Evolutionary conservation across 1,139 yeast species (phyloP), one percentile per base, ranked within the genome.

Genomic region (Groenewaldozyma auringiensis): DNA sequence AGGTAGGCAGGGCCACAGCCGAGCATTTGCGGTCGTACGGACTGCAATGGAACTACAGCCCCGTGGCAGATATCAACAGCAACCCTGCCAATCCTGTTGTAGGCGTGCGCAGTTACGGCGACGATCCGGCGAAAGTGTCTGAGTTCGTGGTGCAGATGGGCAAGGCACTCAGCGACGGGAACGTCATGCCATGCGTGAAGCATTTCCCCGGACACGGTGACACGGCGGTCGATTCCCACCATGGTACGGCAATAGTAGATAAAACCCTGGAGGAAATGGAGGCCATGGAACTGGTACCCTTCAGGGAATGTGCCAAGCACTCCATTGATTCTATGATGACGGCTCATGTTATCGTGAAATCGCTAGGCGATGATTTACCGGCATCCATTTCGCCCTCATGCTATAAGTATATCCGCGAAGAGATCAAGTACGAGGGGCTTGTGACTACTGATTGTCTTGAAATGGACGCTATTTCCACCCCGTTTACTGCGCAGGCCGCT

Each of bases 131-230:
- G 37, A 78, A 73, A 41, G 83, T 78, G 9, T 66, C 68, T 22
- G 72, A 68, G 51, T 75, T 68, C 54, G 81, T 79, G 1, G 59
- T 63, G 32, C 74, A 75, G 13, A 69, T 76, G 49, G 76, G 78
- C 13, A 64, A 61, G 49, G 83, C 82, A 0, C 62, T 76, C 33
- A 66, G 68, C 50, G 79, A 71, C 45, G 80, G 78, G 13, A 80
- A 81, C 0, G 61, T 78, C 17, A 57, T 75, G 41, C 69, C 78
- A 0, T 71, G 75, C 48, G 80, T 79, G 0, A 76, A 76, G 53
- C 81, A 77, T 59, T 78, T 78, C 54, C 83, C 83, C 0, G 83
- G 83, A 0, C 76, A 76, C 40, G 82, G 82, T 1, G 73, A 72
- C 51, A 78, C 80, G 1, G 67, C 72, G 20, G 78, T 77, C 2